phyloP scores from a whole-genome alignment of 139 green algal species.

The Chlamydomonas schloesseri region DNA sequence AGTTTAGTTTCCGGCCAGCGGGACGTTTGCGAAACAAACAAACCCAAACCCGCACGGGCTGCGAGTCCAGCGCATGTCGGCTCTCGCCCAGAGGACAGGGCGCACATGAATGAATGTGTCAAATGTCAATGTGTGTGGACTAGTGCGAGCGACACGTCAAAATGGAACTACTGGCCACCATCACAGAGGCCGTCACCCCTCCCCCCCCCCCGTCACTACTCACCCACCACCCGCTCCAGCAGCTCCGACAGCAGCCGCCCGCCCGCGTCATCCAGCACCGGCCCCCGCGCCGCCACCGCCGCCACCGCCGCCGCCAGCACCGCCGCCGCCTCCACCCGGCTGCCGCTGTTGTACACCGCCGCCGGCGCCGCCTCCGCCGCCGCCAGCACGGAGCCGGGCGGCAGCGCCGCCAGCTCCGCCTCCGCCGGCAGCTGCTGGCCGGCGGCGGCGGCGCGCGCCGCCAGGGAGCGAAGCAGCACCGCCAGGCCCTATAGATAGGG shows the following conservation, averaged over 20 bases:
- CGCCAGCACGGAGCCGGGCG: neutral
- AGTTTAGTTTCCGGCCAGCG: too few relatives aligned
- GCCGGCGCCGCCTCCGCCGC: neutral
- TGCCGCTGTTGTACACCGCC: too few relatives aligned
- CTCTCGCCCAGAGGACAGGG: too few relatives aligned
- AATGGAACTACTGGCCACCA: too few relatives aligned
- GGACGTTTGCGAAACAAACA: too few relatives aligned
- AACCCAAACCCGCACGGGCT: too few relatives aligned
- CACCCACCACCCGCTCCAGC: slow-evolving; percentile 15
- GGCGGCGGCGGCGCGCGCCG: neutral
- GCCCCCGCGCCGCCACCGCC: slow-evolving; percentile 5
- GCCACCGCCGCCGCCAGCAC: slow-evolving; percentile 23
- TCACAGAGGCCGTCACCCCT: too few relatives aligned
- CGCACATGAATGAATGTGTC: too few relatives aligned
- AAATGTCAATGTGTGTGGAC: too few relatives aligned
- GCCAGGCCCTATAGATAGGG: slow-evolving; percentile 30
- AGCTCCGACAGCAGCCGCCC: neutral
- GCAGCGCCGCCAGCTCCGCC: neutral
- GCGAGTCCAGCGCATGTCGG: too few relatives aligned
- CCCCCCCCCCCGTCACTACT: neutral
- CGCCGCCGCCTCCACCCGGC: neutral
- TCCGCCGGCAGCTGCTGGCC: neutral
- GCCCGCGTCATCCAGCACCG: neutral
- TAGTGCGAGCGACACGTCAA: too few relatives aligned
- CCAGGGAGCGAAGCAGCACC: slow-evolving; percentile 14